Evolutionary conservation across 768 basidiomycete species (phyloP).

Genomic region (Candolleomyces aberdarensis): DNA sequence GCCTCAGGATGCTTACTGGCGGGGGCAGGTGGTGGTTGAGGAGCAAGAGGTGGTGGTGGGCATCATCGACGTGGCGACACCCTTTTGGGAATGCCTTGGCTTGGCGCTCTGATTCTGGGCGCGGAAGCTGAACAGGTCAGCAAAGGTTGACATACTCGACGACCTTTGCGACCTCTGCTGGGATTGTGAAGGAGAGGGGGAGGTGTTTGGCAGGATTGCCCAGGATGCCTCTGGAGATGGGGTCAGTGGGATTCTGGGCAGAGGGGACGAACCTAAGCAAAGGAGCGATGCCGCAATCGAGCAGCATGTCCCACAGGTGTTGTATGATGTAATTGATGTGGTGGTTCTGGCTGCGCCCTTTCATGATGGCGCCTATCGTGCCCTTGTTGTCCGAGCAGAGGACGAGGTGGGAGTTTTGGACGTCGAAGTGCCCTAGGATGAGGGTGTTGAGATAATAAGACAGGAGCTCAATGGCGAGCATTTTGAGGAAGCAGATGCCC

Average conservation of each 20-base stretch:
- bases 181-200: conserved; percentile 9
- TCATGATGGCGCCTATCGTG: conserved; percentile 27
- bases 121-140: background rate
- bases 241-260: conserved; percentile 10
- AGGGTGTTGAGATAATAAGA: background rate
- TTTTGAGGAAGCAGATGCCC: conserved; percentile 24
- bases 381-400: conserved; percentile 34
- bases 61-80: too few relatives aligned
- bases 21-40: background rate
- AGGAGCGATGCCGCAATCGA: conserved; percentile 5
- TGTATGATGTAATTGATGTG: conserved; percentile 25
- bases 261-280: conserved; percentile 7
- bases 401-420: conserved; percentile 16
- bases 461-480: conserved; percentile 24
- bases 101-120: background rate
- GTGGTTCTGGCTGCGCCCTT: conserved; percentile 27
- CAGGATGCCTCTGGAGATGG: conserved; percentile 5
- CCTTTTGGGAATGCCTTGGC: conserved; percentile 7
- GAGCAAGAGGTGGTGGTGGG: background rate
- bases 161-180: background rate
- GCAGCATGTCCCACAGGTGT: conserved; percentile 8
- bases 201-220: background rate
- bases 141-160: conserved; percentile 1
- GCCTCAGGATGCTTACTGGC: background rate
- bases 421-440: background rate